These are phyloP conservation scores for Trichophyton mentagrophytes DNA, from an alignment of 2,329 filamentous ascomycete genomes.

Conservation along the genomic window DNA sequence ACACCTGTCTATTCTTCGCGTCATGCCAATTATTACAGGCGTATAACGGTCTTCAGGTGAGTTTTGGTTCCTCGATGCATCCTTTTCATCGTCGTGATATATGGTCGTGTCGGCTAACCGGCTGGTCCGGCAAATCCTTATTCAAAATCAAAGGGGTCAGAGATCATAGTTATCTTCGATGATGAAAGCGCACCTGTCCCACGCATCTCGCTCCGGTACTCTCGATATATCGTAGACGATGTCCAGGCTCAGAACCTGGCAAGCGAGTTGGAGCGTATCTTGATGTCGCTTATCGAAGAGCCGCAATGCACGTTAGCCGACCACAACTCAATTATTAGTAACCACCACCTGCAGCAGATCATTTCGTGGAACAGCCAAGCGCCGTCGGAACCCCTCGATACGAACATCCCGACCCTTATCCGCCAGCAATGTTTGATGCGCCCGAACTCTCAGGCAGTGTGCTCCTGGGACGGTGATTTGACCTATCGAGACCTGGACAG, in stretches of 20 bases:
- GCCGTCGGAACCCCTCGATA: background rate
- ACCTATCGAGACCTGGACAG: constrained; percentile 13
- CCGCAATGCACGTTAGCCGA: background rate
- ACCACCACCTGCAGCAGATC: constrained; percentile 4
- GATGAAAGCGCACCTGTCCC: background rate
- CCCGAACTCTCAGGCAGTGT: constrained; percentile 14
- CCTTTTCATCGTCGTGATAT: too few species aligned
- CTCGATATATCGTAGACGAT: background rate
- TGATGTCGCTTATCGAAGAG: background rate
- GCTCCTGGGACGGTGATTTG: constrained; percentile 15
- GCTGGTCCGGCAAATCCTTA: too few species aligned
- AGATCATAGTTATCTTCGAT: background rate
- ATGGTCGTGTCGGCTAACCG: background rate
- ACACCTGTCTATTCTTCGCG: too few species aligned
- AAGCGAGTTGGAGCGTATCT: background rate
- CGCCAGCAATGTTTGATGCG: constrained; percentile 5
- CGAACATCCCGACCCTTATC: constrained; percentile 15
- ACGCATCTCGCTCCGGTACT: background rate
- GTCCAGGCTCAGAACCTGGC: background rate
- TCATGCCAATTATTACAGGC: too few species aligned
- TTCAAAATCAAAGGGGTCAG: background rate
- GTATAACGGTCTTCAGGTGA: too few species aligned
- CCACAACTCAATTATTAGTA: background rate
- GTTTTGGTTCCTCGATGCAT: too few species aligned
- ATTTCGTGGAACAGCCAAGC: constrained; percentile 2